A percentile compares a stretch with the other conserved stretches of the same genome.
These are phyloP conservation scores for Phyllosticta citrichinensis DNA, from an alignment of 2,329 filamentous ascomycete genomes.

Conservation along the genomic window DNA sequence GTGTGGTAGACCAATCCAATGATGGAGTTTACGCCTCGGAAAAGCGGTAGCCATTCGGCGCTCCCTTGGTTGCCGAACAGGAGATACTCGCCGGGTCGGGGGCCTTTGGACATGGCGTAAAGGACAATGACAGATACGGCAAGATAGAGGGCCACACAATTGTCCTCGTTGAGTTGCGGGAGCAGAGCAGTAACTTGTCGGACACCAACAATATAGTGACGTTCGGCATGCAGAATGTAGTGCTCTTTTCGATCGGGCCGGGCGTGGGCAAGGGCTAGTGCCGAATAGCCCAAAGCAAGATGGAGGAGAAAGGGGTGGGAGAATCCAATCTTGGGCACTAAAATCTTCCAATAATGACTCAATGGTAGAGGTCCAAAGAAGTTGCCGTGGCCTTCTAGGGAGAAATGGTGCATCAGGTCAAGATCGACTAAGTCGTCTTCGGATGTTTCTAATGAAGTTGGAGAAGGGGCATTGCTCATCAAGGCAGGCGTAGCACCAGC, in stretches of 20 bases:
- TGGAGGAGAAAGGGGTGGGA: not conserved
- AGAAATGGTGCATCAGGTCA: constrained; percentile 2
- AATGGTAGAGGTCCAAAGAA: not conserved
- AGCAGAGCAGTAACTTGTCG: not conserved
- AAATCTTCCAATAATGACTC: not conserved
- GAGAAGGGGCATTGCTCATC: not conserved
- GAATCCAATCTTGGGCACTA: not conserved
- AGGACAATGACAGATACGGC: not conserved
- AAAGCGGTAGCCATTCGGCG: constrained; percentile 1
- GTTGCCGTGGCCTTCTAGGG: not conserved
- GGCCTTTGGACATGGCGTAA: not conserved
- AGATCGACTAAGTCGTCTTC: not conserved
- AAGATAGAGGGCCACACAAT: not conserved
- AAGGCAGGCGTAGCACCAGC: not conserved
- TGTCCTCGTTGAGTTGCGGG: not conserved
- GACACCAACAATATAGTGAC: constrained; percentile 2
- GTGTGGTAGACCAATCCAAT: not conserved
- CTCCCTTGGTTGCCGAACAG: not conserved
- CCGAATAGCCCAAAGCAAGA: not conserved
- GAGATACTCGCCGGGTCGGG: not conserved
- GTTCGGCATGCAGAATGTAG: not conserved
- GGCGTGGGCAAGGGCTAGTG: not conserved
- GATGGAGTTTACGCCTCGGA: constrained; percentile 1
- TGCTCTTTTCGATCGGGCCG: not conserved
- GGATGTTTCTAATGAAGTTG: not conserved